A percentile compares a stretch with the other conserved stretches of the same genome.
Evolutionary conservation across 2,329 filamentous ascomycete genomes (phyloP).

Genomic region (Fusarium tuaranense): DNA sequence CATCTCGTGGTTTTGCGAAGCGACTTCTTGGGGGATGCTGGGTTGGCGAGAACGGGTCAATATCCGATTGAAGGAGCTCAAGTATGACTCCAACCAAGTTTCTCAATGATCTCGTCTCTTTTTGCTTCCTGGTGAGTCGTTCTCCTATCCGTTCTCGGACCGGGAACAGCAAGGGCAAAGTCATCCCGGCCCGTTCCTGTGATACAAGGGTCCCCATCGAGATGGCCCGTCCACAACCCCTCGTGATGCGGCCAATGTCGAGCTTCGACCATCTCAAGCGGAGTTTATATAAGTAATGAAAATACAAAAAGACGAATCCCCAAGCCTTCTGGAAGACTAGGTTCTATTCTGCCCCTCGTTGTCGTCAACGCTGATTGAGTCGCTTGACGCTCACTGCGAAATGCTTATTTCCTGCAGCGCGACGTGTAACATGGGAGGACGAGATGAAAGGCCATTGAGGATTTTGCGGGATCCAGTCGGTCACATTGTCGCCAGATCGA

Average conservation of each 20-base stretch:
- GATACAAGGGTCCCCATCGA: not conserved
- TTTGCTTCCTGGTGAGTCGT: constrained; percentile 1
- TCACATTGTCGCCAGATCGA: constrained; percentile 6
- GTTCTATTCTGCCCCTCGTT: constrained; percentile 13
- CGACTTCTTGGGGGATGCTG: not conserved
- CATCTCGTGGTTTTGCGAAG: not conserved
- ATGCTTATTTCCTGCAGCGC: constrained; percentile 31
- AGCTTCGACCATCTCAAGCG: constrained; percentile 16
- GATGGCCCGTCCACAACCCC: not conserved
- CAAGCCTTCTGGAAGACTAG: constrained; percentile 9
- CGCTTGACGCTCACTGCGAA: constrained; percentile 10
- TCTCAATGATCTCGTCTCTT: not conserved
- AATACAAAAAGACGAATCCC: constrained; percentile 5
- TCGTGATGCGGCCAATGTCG: not conserved
- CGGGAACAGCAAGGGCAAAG: not conserved
- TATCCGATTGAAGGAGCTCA: constrained; percentile 1
- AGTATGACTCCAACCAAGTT: not conserved
- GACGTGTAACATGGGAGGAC: constrained; percentile 6
- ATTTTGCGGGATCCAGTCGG: constrained; percentile 1
- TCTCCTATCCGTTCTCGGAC: constrained; percentile 7
- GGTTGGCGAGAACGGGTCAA: not conserved
- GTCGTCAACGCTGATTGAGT: not conserved
- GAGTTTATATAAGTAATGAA: constrained; percentile 31
- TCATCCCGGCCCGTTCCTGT: constrained; percentile 5
- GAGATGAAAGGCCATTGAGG: not conserved